phyloP scores from a whole-genome alignment of 768 basidiomycete genomes.

The Leccinum subtestaceum region DNA sequence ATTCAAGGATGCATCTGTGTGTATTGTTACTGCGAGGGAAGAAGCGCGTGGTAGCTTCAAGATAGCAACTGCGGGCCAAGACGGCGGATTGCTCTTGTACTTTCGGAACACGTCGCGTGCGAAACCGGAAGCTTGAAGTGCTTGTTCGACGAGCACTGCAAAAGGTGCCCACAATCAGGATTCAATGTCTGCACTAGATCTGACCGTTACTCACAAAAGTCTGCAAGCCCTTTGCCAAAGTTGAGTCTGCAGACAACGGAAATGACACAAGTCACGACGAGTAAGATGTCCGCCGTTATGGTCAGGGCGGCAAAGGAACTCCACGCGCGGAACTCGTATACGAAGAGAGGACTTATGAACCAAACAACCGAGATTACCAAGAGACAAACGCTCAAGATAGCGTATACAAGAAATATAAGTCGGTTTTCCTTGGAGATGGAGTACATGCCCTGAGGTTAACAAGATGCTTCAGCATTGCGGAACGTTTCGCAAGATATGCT shows the following conservation, averaged over 20 bases:
- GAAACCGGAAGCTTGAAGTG: slow-evolving; percentile 18
- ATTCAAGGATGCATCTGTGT: not conserved
- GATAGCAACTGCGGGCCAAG: too few relatives aligned
- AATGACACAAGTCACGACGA: slow-evolving; percentile 40
- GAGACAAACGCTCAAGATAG: slow-evolving; percentile 37
- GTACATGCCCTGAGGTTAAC: slow-evolving; percentile 42
- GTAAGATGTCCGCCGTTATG: slow-evolving; percentile 38
- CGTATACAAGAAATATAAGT: slow-evolving; percentile 39
- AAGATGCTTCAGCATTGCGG: not conserved
- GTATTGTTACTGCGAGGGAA: not conserved
- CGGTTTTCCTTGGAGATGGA: slow-evolving; percentile 46
- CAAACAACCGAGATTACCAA: slow-evolving; percentile 39
- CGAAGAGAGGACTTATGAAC: slow-evolving; percentile 39
- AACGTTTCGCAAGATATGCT: not conserved
- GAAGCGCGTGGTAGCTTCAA: not conserved
- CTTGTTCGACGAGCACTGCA: slow-evolving; percentile 16
- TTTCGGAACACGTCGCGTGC: slow-evolving; percentile 14
- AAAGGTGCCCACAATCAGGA: not conserved
- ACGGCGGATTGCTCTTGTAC: not conserved
- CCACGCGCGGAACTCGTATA: slow-evolving; percentile 35
- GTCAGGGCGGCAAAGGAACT: slow-evolving; percentile 49
- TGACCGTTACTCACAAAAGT: slow-evolving; percentile 42
- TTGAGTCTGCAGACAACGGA: slow-evolving; percentile 50
- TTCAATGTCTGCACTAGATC: not conserved
- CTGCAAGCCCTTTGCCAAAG: slow-evolving; percentile 53